phyloP scores from a whole-genome alignment of 2,329 filamentous ascomycete species.

The Colletotrichum magnum region DNA sequence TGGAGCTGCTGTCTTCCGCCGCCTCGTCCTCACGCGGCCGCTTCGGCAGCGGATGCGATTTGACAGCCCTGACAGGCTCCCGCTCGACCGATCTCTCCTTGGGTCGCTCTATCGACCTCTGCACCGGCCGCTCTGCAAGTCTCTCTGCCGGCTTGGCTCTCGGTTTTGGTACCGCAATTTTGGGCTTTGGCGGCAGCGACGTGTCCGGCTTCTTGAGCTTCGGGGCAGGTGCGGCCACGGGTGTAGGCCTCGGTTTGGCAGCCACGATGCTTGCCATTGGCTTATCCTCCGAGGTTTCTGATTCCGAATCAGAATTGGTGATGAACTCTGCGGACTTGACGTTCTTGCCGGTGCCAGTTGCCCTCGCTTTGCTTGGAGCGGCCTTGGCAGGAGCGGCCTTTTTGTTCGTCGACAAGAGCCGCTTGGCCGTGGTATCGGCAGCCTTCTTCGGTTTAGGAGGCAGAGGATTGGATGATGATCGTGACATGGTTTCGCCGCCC shows the following conservation, averaged over 20 bases:
- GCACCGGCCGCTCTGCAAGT: constrained; percentile 41
- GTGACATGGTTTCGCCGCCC: constrained; percentile 60
- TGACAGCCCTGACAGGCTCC: constrained; percentile 50
- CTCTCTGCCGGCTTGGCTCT: constrained; percentile 46
- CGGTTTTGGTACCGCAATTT: constrained; percentile 50
- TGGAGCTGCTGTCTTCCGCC: constrained; percentile 68
- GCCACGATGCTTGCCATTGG: constrained; percentile 55
- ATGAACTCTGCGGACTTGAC: constrained; percentile 69
- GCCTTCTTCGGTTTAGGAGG: constrained; percentile 70
- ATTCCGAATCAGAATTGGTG: constrained; percentile 70
- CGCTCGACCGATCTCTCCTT: constrained; percentile 45
- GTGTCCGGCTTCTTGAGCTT: constrained; percentile 48
- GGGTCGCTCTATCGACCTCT: constrained; percentile 40
- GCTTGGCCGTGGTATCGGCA: constrained; percentile 69
- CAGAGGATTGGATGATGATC: constrained; percentile 66
- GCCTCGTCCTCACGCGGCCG: constrained; percentile 64
- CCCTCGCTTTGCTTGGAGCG: constrained; percentile 56
- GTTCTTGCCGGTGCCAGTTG: constrained; percentile 53
- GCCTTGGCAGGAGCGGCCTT: constrained; percentile 49
- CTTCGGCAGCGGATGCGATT: constrained; percentile 57
- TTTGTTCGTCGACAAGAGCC: constrained; percentile 59
- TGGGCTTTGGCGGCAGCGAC: constrained; percentile 47
- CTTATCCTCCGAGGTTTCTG: constrained; percentile 66
- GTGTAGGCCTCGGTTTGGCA: constrained; percentile 47
- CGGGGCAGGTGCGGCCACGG: constrained; percentile 42